phyloP scores from a whole-genome alignment of 1,284 basidiomycete species.

The Rhodotorula sp. region DNA sequence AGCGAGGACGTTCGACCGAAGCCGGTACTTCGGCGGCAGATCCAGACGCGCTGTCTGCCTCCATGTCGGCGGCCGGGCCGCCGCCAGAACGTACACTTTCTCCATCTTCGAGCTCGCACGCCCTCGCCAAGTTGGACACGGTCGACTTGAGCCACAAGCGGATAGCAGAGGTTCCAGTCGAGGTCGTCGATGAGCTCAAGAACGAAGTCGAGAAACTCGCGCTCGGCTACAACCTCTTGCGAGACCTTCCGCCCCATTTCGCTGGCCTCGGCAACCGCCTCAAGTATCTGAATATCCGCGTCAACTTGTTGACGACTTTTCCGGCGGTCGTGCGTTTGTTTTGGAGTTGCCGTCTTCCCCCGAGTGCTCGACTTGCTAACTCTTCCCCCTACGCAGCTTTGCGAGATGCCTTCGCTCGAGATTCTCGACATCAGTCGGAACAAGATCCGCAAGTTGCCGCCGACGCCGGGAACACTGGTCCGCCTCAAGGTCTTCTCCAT shows the following conservation, averaged over 20 bases:
- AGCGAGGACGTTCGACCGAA: constrained; percentile 28
- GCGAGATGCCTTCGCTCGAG: constrained; percentile 80
- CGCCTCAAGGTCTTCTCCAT: constrained; percentile 83
- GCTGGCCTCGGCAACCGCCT: constrained; percentile 67
- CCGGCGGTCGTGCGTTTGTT: constrained; percentile 73
- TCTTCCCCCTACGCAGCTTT: constrained; percentile 61
- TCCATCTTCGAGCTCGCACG: background rate
- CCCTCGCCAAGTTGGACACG: constrained; percentile 55
- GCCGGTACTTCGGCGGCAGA: constrained; percentile 5
- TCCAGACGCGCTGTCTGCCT: background rate
- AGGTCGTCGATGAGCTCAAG: constrained; percentile 70
- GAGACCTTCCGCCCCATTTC: constrained; percentile 77
- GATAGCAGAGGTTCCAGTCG: constrained; percentile 70
- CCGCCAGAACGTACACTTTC: background rate
- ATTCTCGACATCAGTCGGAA: constrained; percentile 94
- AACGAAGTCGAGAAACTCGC: constrained; percentile 78
- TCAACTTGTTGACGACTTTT: constrained; percentile 79
- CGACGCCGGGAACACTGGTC: constrained; percentile 73
- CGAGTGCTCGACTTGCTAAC: constrained; percentile 9
- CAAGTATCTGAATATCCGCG: constrained; percentile 89
- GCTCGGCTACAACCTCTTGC: constrained; percentile 78
- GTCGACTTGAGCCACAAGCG: constrained; percentile 75
- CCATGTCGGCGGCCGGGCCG: background rate
- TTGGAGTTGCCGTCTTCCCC: background rate
- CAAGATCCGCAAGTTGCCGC: constrained; percentile 77